Evolutionary conservation across 768 basidiomycete genomes (phyloP).

Genomic region (Mycena galopus): DNA sequence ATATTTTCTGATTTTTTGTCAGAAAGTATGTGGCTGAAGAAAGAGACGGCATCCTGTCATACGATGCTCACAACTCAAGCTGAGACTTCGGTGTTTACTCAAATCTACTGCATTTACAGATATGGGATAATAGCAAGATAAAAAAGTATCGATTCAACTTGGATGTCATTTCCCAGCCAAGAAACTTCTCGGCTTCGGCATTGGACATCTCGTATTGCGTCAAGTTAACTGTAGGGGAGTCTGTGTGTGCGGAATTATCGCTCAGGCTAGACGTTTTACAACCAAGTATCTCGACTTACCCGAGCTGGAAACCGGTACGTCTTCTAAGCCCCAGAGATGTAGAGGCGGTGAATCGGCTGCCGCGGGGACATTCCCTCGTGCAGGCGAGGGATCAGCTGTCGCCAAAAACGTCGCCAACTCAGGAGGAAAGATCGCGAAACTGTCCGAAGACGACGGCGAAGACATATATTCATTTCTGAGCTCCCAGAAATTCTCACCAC

Average conservation of each 20-base stretch:
- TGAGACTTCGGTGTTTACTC: neutral
- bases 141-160: too few relatives aligned
- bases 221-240: too few relatives aligned
- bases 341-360: slow-evolving; percentile 13
- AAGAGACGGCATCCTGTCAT: neutral
- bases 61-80: neutral
- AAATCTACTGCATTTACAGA: too few relatives aligned
- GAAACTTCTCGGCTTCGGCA: too few relatives aligned
- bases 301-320: neutral
- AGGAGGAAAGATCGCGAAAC: neutral
- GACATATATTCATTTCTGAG: neutral
- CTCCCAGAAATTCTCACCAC: neutral
- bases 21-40: neutral
- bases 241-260: too few relatives aligned
- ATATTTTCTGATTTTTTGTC: neutral
- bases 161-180: neutral
- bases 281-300: slow-evolving; percentile 9
- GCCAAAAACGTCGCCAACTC: neutral
- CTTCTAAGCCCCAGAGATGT: slow-evolving; percentile 19
- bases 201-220: too few relatives aligned
- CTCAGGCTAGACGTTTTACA: too few relatives aligned
- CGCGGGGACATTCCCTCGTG: neutral
- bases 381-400: slow-evolving; percentile 10
- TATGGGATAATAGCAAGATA: too few relatives aligned
- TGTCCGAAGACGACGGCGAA: too few relatives aligned